Evolutionary conservation across 2,329 filamentous ascomycete species (phyloP).

Genomic region (Fusarium brevicatenulatum): DNA sequence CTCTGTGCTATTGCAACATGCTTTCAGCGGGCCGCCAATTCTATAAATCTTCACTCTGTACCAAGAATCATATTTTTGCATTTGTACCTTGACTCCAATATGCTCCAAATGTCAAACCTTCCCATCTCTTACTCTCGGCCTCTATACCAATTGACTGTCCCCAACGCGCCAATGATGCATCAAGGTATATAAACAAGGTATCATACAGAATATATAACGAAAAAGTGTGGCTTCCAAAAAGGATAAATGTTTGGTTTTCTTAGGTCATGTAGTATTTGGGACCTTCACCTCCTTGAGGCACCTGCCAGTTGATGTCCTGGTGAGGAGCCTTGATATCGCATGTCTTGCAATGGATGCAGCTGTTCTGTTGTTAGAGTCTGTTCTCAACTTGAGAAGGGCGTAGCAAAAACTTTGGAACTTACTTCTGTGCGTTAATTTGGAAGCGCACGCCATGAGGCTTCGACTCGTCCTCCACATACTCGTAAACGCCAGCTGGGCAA

Average conservation of each 20-base stretch:
- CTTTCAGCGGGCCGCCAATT: neutral
- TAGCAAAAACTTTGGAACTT: constrained; percentile 60
- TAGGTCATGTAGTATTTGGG: constrained; percentile 78
- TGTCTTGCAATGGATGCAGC: constrained; percentile 99
- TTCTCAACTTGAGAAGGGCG: neutral
- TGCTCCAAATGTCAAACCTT: constrained; percentile 20
- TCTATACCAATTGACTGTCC: constrained; percentile 12
- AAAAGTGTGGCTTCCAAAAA: constrained; percentile 3
- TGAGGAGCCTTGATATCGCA: constrained; percentile 98
- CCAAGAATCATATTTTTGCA: constrained; percentile 13
- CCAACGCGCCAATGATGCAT: constrained; percentile 38
- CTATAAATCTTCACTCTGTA: constrained; percentile 2
- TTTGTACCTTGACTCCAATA: constrained; percentile 34
- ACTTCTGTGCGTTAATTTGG: constrained; percentile 98
- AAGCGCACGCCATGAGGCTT: constrained; percentile 92
- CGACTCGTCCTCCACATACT: constrained; percentile 92
- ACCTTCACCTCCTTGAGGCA: constrained; percentile 88
- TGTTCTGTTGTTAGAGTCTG: constrained; percentile 50
- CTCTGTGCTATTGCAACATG: neutral
- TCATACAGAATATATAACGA: constrained; percentile 38
- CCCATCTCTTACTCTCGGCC: constrained; percentile 16
- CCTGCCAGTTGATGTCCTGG: constrained; percentile 98
- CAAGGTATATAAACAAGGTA: constrained; percentile 42
- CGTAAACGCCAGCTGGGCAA: constrained; percentile 96
- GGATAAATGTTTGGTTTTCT: constrained; percentile 4